Base-by-base conservation (phyloP, 2,329 filamentous ascomycete species). In the Basipetospora chlamydospora region DNA sequence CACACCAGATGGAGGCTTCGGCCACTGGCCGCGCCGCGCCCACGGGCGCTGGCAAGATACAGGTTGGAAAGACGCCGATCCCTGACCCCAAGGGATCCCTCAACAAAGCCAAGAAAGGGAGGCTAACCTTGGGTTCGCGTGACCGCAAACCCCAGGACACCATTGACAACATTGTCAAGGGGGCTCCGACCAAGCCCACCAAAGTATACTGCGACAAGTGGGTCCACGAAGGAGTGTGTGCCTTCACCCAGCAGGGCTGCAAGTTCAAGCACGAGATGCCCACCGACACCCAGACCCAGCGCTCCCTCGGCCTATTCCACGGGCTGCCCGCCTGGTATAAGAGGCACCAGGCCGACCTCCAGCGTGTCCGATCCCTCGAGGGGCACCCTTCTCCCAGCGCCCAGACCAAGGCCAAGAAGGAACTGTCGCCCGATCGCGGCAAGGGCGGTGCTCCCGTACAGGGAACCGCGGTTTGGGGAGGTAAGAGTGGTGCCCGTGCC, bases 251-350 rank as follows among this genome's bases (percentile, higher is more conserved):
- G 53, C 78, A 87, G 49, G 86, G 87, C 0, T 94, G 87, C 60
- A 75, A 78, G 44, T 94, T 77, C 63, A 88, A 86, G 59, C 87
- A 94, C 53, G 82, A 90, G 53, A 93, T 94, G 80, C 87, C 87
- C 0, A 56, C 61, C 18, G 75, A 86, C 44, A 64, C 64, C 35
- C 60, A 64, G 0, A 81, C 75, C 1, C 72, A 92, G 46, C 60
- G 70, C 29, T 63, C 67, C 6, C 65, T 93, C 3, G 87, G 87
- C 0, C 68, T 93, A 1, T 75, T 73, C 44, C 67, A 76, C 42
- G 73, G 73, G 0, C 56, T 70, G n/a, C 73, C 73, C 0, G 50
- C 55, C 12, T 77, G 73, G 73, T 77, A 65, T 63, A 70, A 63
- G 52, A 69, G 67, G 49, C 56, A 61, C 22, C 64, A 68, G 46